Evolutionary conservation across 2,329 filamentous ascomycete species (phyloP), one percentile per base, ranked within the genome.

Genomic region (Dactylellina haptotyla): DNA sequence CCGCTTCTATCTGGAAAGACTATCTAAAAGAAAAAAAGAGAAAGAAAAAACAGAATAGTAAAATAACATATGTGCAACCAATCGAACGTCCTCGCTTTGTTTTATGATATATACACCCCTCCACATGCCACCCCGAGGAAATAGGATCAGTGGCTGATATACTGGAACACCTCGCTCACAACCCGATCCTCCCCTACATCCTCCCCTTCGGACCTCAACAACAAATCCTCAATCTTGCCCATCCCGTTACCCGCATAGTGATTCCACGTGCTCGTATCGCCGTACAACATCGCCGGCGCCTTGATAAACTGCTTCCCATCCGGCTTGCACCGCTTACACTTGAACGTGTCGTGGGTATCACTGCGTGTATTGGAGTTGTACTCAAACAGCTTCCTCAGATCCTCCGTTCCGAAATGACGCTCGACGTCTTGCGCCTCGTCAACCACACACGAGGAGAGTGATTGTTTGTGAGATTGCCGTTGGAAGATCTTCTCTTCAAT

Each of bases 401-500:
- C 93, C 79, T 98, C 95, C 0, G 96, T 84, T 12, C 90, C 94
- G 82, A 99, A 99, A 82, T 99, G 95, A 2, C 95, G 88, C 82
- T 99, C 95, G 1, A 99, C 95, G 77, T 99, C 95, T 81, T 99
- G 94, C 0, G 92, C 94, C 1, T 91, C 93, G 81, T 99, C 95
- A 5, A 99, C 95, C 3, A 99, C 95, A 78, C 93, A 97, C 0
- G 92, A 96, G 0, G 94, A 98, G 1, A 99, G 84, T 5, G 92
- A 96, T 82, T 99, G 95, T 82, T 99, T 99, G 84, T 99, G 96
- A 0, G 92, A 96, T 80, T 99, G 95, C 8, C 96, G 90, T 81
- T 99, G 95, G 83, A 99, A 99, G 77, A 99, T 97, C 83, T 99
- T 99, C 82, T 99, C 95, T 80, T 99, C 95, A 75, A 99, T 99